Evolutionary conservation across 306 rosid genomes (phyloP).

Genomic region (Begonia peltatifolia): DNA sequence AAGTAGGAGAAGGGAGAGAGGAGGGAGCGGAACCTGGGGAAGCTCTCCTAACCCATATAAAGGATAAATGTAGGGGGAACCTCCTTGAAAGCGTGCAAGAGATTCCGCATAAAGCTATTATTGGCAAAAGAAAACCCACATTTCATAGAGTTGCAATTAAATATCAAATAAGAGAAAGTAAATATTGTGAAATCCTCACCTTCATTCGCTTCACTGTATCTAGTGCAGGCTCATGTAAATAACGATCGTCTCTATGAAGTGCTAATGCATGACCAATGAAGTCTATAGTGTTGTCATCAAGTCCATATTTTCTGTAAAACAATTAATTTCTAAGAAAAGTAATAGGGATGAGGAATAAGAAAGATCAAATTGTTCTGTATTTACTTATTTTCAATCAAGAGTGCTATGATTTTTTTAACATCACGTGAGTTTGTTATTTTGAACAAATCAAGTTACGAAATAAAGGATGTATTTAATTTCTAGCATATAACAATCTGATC

Average conservation of each 20-base stretch:
- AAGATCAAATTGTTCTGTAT: no score
- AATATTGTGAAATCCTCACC: slow-evolving; percentile 20
- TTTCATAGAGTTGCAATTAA: no score
- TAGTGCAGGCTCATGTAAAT: slow-evolving; percentile 75
- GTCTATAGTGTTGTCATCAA: slow-evolving; percentile 82
- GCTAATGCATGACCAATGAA: slow-evolving; percentile 97
- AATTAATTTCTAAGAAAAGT: background rate
- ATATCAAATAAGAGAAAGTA: no score
- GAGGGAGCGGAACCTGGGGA: slow-evolving; percentile 55
- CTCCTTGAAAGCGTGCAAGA: slow-evolving; percentile 95
- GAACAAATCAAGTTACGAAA: no score
- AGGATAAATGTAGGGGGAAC: slow-evolving; percentile 96
- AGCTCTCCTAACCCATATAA: slow-evolving; percentile 98
- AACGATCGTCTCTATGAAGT: slow-evolving; percentile 87
- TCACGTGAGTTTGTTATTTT: no score
- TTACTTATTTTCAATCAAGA: no score
- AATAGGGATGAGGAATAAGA: no score
- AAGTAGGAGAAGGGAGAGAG: slow-evolving; percentile 4
- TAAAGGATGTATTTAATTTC: no score
- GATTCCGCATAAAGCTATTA: slow-evolving; percentile 84
- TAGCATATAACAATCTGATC: no score
- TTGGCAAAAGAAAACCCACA: background rate
- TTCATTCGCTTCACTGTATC: slow-evolving; percentile 97
- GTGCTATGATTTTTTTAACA: no score
- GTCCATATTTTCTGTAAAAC: slow-evolving; percentile 77